Conservation (phyloP, 176 grass and related monocot species). For the Bothriochloa decipiens region DNA sequence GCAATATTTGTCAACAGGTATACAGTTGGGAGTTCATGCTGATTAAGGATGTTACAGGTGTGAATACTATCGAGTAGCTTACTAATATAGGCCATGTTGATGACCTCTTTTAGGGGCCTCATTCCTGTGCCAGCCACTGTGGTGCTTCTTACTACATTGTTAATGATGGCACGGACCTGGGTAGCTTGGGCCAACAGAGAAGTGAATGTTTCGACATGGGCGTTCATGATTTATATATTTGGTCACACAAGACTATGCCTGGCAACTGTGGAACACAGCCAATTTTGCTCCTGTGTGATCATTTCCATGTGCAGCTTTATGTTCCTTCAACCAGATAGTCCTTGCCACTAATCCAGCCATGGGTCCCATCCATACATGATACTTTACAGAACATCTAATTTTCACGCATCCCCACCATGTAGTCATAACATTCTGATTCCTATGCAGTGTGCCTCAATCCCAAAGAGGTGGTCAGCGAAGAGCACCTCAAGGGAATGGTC, state of each 20-base stretch:
- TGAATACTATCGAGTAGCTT: not conserved
- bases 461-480: constrained; percentile 49
- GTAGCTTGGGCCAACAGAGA: not conserved
- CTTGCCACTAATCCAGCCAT: not conserved
- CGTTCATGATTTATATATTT: constrained; percentile 12
- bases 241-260: not conserved
- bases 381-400: constrained; percentile 5
- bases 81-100: not conserved
- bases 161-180: not conserved
- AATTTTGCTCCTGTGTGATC: constrained; percentile 6
- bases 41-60: not conserved
- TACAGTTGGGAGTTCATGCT: not conserved
- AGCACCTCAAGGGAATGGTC: constrained; percentile 42
- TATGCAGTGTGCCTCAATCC: constrained; percentile 44
- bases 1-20: not conserved
- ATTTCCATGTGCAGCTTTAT: not conserved
- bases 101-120: not conserved
- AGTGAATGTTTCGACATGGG: not conserved
- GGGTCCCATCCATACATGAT: not conserved
- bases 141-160: not conserved
- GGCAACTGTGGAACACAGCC: not conserved
- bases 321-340: not conserved
- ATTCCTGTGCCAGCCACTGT: not conserved
- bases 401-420: constrained; percentile 4
- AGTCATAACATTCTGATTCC: constrained; percentile 11